Conservation (phyloP, 73 alveolate species). For the Paramecium primaurelia region DNA sequence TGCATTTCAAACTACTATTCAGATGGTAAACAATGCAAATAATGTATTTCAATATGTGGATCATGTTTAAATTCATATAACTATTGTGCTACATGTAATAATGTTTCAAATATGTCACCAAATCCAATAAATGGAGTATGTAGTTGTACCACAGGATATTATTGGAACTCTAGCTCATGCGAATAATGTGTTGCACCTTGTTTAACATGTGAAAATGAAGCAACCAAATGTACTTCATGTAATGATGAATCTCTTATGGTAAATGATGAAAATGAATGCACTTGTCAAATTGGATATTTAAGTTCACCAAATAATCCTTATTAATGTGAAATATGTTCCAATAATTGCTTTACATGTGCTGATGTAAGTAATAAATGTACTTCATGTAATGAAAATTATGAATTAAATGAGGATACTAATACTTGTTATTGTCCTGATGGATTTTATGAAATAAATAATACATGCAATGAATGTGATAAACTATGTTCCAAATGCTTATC, state of each 20-base stretch:
- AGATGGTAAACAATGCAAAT: not conserved
- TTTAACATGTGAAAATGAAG: not conserved
- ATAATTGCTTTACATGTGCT: not conserved
- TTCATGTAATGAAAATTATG: not conserved
- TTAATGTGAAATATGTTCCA: not conserved
- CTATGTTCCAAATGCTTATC: not conserved
- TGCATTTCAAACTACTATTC: too few species aligned
- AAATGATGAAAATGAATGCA: not conserved
- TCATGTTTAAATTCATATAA: not conserved
- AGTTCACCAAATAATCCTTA: not conserved
- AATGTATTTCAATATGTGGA: not conserved
- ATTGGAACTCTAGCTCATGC: not conserved
- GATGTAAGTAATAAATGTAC: not conserved
- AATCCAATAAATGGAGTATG: not conserved
- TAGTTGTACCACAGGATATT: not conserved
- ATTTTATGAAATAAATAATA: not conserved
- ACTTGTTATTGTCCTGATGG: not conserved
- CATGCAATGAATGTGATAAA: not conserved
- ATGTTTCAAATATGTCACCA: not conserved
- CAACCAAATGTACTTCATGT: not conserved
- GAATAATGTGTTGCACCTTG: not conserved
- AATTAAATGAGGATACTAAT: not conserved
- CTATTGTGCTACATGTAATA: not conserved
- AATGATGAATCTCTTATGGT: not conserved
- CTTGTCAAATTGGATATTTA: not conserved